phyloP scores from a whole-genome alignment of 306 rosid species.

The Cicer cuneatum region DNA sequence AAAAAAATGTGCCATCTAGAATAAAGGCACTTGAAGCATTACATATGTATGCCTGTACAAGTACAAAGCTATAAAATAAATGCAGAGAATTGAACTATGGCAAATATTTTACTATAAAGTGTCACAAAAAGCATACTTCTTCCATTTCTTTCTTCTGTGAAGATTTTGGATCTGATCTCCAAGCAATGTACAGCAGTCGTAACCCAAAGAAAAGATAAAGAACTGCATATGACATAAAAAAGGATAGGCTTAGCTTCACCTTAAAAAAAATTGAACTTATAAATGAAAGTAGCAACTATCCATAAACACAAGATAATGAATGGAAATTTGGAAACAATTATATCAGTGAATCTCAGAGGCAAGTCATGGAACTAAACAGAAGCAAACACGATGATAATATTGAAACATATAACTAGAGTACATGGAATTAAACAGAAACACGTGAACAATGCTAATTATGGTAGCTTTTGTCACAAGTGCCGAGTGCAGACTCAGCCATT shows the following conservation, averaged over 20 bases:
- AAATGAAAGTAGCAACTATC: constrained; percentile 13
- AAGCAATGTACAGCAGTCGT: constrained; percentile 92
- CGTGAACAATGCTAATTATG: not conserved
- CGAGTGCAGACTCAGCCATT: not conserved
- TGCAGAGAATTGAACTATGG: constrained; percentile 26
- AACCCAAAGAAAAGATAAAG: constrained; percentile 91
- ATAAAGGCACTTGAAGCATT: constrained; percentile 21
- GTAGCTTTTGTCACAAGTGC: constrained; percentile 17
- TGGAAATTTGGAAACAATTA: constrained; percentile 29
- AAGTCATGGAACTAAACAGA: constrained; percentile 12
- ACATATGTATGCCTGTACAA: not conserved
- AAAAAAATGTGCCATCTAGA: constrained; percentile 10
- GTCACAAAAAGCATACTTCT: constrained; percentile 65
- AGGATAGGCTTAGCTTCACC: constrained; percentile 31
- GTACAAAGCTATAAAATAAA: not conserved
- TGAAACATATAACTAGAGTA: constrained; percentile 21
- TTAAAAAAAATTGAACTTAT: constrained; percentile 16
- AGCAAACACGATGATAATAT: constrained; percentile 19
- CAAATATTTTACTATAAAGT: constrained; percentile 10
- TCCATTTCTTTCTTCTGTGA: constrained; percentile 99
- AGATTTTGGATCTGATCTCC: constrained; percentile 93
- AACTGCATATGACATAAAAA: constrained; percentile 61
- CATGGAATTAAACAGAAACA: constrained; percentile 11
- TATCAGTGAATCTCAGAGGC: constrained; percentile 23
- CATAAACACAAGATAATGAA: constrained; percentile 21